phyloP scores from a whole-genome alignment of 2,329 filamentous ascomycete genomes.

The Botryotinia calthae region DNA sequence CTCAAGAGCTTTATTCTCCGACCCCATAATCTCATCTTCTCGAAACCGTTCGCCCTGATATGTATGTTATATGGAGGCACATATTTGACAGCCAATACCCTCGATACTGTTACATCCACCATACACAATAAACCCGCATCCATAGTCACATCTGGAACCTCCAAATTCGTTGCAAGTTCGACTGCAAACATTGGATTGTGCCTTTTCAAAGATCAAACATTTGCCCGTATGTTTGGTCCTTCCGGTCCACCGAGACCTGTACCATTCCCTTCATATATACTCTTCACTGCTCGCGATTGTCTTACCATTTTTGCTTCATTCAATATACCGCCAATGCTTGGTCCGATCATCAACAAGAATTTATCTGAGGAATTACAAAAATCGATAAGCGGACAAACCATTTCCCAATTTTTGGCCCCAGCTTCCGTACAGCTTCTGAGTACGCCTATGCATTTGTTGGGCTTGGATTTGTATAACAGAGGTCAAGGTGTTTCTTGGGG shows the following conservation, averaged over 20 bases:
- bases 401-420: conserved; percentile 78
- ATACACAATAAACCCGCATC: conserved; percentile 54
- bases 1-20: conserved; percentile 54
- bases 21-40: conserved; percentile 60
- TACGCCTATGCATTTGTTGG: conserved; percentile 81
- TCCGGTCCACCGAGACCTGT: conserved; percentile 55
- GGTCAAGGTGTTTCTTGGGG: conserved; percentile 46
- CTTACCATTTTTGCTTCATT: conserved; percentile 90
- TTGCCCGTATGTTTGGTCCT: conserved; percentile 78
- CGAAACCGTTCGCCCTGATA: conserved; percentile 67
- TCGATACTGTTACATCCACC: conserved; percentile 77
- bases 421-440: conserved; percentile 75
- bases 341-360: conserved; percentile 60
- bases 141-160: conserved; percentile 67
- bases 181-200: conserved; percentile 81
- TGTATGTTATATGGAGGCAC: conserved; percentile 80
- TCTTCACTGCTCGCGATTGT: conserved; percentile 82
- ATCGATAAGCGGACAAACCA: conserved; percentile 51
- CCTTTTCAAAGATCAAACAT: conserved; percentile 86
- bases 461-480: conserved; percentile 83
- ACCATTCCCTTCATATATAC: conserved; percentile 66
- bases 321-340: conserved; percentile 79
- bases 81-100: conserved; percentile 81
- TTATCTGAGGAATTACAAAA: conserved; percentile 53
- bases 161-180: conserved; percentile 79